phyloP scores from a whole-genome alignment of 192 early-diverging fungal species.

The Chytriomyces confervae region DNA sequence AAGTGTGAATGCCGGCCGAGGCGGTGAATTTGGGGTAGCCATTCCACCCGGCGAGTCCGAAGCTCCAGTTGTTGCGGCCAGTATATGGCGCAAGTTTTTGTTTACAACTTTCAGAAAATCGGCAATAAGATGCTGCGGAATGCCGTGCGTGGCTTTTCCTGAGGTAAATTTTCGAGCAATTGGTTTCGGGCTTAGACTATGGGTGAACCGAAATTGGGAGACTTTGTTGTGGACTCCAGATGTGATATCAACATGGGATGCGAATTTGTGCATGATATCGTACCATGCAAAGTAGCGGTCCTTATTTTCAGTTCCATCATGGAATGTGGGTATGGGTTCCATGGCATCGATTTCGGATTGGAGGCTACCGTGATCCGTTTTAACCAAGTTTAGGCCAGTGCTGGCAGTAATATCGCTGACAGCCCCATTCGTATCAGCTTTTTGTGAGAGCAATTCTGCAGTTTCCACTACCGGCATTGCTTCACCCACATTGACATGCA shows the following conservation, averaged over 20 bases:
- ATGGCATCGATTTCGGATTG: background rate
- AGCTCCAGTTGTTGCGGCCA: background rate
- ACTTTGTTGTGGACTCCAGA: background rate
- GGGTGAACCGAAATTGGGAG: background rate
- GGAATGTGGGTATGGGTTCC: background rate
- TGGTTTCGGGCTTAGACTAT: background rate
- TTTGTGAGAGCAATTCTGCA: too few relatives aligned
- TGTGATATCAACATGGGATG: background rate
- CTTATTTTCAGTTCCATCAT: background rate
- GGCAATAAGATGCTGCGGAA: background rate
- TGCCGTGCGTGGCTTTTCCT: background rate
- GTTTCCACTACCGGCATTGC: too few relatives aligned
- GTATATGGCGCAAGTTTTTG: background rate
- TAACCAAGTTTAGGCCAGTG: too few relatives aligned
- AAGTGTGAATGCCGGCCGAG: background rate
- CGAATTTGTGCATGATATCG: background rate
- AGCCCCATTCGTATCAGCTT: too few relatives aligned
- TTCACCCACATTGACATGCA: too few relatives aligned
- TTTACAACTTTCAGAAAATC: background rate
- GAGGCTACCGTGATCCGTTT: too few relatives aligned
- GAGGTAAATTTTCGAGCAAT: background rate
- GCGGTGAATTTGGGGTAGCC: background rate
- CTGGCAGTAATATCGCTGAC: too few relatives aligned
- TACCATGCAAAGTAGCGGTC: constrained; percentile 4
- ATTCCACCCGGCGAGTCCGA: background rate